A percentile compares a stretch with the other conserved stretches of the same genome.
phyloP scores from a whole-genome alignment of 805 yeast species.

The Candida endomychidarum region DNA sequence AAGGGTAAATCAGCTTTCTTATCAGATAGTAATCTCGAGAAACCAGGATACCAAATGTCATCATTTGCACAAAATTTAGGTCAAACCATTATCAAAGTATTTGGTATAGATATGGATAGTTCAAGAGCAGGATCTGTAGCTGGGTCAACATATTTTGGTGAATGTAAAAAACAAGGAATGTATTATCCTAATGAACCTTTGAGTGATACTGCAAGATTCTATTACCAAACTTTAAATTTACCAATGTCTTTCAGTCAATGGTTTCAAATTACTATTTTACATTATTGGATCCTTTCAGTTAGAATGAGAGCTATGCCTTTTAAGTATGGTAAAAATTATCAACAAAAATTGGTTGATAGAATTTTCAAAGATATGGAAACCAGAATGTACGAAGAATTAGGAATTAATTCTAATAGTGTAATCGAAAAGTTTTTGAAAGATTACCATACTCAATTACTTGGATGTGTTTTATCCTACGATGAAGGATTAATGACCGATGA shows the following conservation, averaged over 20 bases:
- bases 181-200: conserved; percentile 73
- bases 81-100: conserved; percentile 57
- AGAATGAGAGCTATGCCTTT: conserved; percentile 97
- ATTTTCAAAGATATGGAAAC: conserved; percentile 87
- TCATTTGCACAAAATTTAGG: conserved; percentile 50
- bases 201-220: conserved; percentile 73
- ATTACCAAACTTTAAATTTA: conserved; percentile 78
- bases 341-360: conserved; percentile 87
- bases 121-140: conserved; percentile 93
- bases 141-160: conserved; percentile 81
- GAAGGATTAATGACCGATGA: conserved; percentile 85
- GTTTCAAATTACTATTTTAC: conserved; percentile 90
- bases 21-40: conserved; percentile 38
- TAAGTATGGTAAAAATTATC: conserved; percentile 83
- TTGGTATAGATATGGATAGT: conserved; percentile 86
- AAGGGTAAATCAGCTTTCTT: conserved; percentile 37
- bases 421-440: conserved; percentile 87
- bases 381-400: conserved; percentile 82
- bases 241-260: conserved; percentile 92
- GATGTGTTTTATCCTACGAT: conserved; percentile 86
- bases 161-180: conserved; percentile 83
- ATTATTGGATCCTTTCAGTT: conserved; percentile 89
- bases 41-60: conserved; percentile 37
- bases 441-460: conserved; percentile 86
- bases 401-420: conserved; percentile 75